Evolutionary conservation across 345 rosid species (phyloP).

Genomic region (Aethionema arabicum): DNA sequence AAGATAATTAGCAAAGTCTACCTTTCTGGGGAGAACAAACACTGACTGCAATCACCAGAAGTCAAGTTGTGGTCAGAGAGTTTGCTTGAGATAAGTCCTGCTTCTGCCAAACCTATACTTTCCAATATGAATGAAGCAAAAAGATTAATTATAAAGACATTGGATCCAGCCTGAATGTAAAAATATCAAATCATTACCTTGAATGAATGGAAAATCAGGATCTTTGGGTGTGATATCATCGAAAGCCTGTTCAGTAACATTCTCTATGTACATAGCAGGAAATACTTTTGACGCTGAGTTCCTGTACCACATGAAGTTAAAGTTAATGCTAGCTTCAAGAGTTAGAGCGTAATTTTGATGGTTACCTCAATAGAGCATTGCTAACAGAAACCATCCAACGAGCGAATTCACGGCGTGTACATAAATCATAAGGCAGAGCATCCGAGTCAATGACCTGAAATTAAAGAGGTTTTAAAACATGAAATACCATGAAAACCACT

Average conservation of each 20-base stretch:
- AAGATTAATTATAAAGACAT: constrained; percentile 3
- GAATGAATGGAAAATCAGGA: constrained; percentile 90
- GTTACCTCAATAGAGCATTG: constrained; percentile 68
- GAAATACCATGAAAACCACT: background rate
- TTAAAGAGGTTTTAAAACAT: background rate
- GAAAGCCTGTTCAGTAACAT: constrained; percentile 88
- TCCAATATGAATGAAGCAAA: constrained; percentile 29
- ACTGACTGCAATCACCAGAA: constrained; percentile 43
- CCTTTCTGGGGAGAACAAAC: constrained; percentile 81
- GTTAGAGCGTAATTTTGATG: background rate
- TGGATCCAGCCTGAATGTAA: constrained; percentile 10
- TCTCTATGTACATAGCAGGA: constrained; percentile 95
- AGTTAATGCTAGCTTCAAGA: background rate
- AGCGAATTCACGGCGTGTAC: constrained; percentile 91
- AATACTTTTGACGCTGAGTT: constrained; percentile 74
- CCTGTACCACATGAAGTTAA: constrained; percentile 48
- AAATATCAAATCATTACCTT: constrained; percentile 54
- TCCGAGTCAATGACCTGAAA: constrained; percentile 77
- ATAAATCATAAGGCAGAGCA: constrained; percentile 69
- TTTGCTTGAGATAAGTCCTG: constrained; percentile 93
- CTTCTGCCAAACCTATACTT: constrained; percentile 91
- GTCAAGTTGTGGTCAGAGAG: constrained; percentile 68
- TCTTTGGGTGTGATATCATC: constrained; percentile 82
- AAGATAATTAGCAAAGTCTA: constrained; percentile 28
- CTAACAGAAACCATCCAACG: constrained; percentile 91